These are phyloP conservation scores for Cucurbita maxima DNA, from an alignment of 306 rosid genomes.

Conservation along the genomic window DNA sequence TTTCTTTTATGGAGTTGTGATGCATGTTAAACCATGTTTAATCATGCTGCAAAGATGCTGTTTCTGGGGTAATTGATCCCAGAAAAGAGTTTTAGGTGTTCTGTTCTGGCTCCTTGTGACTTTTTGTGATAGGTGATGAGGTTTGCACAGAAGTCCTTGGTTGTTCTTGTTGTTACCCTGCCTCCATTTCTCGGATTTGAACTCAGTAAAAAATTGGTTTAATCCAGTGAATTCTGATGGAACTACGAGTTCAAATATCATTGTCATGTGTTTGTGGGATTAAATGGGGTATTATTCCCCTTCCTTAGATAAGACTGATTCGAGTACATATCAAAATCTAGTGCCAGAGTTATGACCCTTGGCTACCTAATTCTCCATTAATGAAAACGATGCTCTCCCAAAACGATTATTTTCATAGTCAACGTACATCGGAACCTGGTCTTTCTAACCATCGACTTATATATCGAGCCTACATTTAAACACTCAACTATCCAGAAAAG, in stretches of 20 bases:
- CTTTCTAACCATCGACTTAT: too few species aligned
- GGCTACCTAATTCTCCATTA: too few species aligned
- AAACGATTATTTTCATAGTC: too few species aligned
- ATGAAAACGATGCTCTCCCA: too few species aligned
- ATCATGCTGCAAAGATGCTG: not conserved
- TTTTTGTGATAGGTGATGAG: not conserved
- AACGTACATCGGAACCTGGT: too few species aligned
- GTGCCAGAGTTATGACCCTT: too few species aligned
- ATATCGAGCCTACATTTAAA: too few species aligned
- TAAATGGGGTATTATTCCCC: too few species aligned
- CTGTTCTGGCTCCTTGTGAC: not conserved
- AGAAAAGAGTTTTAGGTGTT: not conserved
- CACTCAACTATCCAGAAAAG: too few species aligned
- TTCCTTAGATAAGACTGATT: too few species aligned
- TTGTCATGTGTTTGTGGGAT: not conserved
- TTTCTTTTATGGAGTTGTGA: slow-evolving; percentile 1
- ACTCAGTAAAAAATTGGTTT: not conserved
- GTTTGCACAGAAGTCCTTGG: not conserved
- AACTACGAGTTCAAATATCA: not conserved
- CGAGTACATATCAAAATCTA: too few species aligned
- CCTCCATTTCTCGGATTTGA: not conserved
- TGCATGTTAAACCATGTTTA: not conserved
- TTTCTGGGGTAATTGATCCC: not conserved
- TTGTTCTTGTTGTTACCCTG: not conserved
- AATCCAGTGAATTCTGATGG: not conserved